Percentiles rank a stretch among this genome's conserved stretches.
These are phyloP conservation scores for Chaetothyriales sp. DNA, from an alignment of 2,329 filamentous ascomycete genomes.

Conservation along the genomic window DNA sequence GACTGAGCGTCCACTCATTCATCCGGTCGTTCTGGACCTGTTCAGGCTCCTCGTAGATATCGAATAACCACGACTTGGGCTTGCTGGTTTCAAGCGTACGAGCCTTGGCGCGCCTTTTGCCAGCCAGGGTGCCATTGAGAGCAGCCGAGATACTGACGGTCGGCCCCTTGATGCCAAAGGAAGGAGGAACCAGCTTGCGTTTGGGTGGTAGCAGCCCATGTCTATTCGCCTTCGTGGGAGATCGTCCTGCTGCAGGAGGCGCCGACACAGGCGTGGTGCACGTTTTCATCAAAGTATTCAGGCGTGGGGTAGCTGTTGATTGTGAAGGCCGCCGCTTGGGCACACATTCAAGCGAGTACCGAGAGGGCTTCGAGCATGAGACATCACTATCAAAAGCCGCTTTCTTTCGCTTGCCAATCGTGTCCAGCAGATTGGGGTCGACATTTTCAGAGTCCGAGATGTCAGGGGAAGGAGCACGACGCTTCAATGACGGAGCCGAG, in stretches of 20 bases:
- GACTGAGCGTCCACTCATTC: constrained; percentile 49
- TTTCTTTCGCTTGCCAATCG: constrained; percentile 35
- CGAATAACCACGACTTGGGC: constrained; percentile 65
- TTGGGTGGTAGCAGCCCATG: constrained; percentile 56
- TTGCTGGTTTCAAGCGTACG: constrained; percentile 44
- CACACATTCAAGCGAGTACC: constrained; percentile 29
- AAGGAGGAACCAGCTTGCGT: constrained; percentile 58
- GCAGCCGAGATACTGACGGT: constrained; percentile 80
- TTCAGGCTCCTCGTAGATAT: constrained; percentile 83
- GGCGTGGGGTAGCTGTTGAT: constrained; percentile 11
- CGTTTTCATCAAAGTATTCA: constrained; percentile 20
- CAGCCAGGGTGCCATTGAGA: constrained; percentile 56
- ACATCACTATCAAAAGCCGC: constrained; percentile 20
- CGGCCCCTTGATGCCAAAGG: constrained; percentile 37
- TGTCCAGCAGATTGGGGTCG: constrained; percentile 39
- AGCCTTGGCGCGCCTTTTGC: constrained; percentile 13
- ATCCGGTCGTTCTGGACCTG: constrained; percentile 86
- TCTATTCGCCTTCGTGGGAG: constrained; percentile 59
- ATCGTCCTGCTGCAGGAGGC: constrained; percentile 64
- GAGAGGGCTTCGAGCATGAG: constrained; percentile 35
- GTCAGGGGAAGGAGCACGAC: constrained; percentile 30
- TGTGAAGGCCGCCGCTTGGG: constrained; percentile 15
- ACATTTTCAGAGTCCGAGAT: constrained; percentile 46
- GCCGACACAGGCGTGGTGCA: constrained; percentile 39
- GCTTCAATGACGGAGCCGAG: constrained; percentile 32